Evolutionary conservation across 805 yeast genomes (phyloP), one percentile per base, ranked within the genome.

Genomic region (Metschnikowia gelsemii): DNA sequence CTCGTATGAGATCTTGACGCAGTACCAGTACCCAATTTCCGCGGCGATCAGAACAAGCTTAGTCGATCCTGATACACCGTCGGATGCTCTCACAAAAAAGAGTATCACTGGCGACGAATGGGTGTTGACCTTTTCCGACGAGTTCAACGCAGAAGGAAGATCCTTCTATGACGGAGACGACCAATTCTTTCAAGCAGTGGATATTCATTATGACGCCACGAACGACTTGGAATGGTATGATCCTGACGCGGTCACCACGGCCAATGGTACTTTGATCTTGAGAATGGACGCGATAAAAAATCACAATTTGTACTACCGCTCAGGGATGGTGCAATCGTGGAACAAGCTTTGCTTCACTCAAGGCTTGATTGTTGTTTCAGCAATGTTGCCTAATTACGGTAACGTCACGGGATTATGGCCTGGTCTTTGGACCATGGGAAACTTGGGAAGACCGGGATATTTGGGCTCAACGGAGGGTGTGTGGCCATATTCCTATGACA

Each of bases 71-170:
- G 74, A 68, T 49, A 68, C 74, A 3, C 74, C 74, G 0, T 29
- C 42, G 14, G 60, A 54, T 17, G 65, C 63, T 1, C 49, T 50
- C 32, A 49, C 57, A 1, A 56, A 51, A 25, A 58, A 48, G 28
- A 42, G 48, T 16, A 40, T 46, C 20, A 80, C 76, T 53, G 95
- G 95, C 22, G 72, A 79, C 22, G 50, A 44, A 21, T 69, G 73
- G 73, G 43, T 44, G 4, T 57, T 68, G 45, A 68, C 62, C 4
- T 69, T 69, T 39, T 61, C 68, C 17, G 74, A 69, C 42, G 74
- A 69, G 45, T 69, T 69, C 47, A 66, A 67, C 43, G 71, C 64
- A 12, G 72, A 65, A 44, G 73, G 73, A 1, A 49, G 74, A 43
- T 68, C 73, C 0, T 69, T 69, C 39, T 68, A 68, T 45, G 69